phyloP scores from a whole-genome alignment of 2,329 filamentous ascomycete species.

The Didymella lethalis region DNA sequence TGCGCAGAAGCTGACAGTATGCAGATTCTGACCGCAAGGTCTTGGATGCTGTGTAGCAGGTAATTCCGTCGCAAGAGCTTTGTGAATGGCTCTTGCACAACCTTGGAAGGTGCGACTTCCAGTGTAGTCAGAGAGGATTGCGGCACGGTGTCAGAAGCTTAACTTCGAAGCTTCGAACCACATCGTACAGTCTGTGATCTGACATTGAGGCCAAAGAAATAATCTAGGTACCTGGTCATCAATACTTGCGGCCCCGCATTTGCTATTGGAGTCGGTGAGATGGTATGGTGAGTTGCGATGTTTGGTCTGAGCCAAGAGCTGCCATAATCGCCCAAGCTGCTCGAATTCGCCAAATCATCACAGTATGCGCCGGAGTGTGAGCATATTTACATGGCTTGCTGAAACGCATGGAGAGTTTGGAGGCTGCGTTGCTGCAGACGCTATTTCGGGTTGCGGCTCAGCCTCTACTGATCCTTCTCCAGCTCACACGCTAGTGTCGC shows the following conservation, averaged over 20 bases:
- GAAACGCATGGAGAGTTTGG: slow-evolving; percentile 1
- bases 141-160: slow-evolving; percentile 16
- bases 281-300: not conserved
- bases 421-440: slow-evolving; percentile 1
- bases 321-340: not conserved
- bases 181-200: not conserved
- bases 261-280: not conserved
- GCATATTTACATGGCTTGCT: slow-evolving; percentile 10
- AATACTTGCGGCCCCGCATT: not conserved
- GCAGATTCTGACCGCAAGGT: slow-evolving; percentile 5
- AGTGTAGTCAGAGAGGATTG: slow-evolving; percentile 8
- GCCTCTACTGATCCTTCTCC: slow-evolving; percentile 4
- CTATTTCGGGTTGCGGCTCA: slow-evolving; percentile 15
- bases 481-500: slow-evolving; percentile 5
- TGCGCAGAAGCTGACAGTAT: slow-evolving; percentile 5
- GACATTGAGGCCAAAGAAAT: not conserved
- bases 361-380: not conserved
- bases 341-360: not conserved
- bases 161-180: not conserved
- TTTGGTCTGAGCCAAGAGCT: not conserved
- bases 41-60: slow-evolving; percentile 1
- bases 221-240: not conserved
- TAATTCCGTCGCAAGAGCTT: not conserved
- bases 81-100: not conserved
- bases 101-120: slow-evolving; percentile 1